Evolutionary conservation across 139 green algal species (phyloP), one percentile per base, ranked within the genome.

Genomic region (Eudorina sp.): DNA sequence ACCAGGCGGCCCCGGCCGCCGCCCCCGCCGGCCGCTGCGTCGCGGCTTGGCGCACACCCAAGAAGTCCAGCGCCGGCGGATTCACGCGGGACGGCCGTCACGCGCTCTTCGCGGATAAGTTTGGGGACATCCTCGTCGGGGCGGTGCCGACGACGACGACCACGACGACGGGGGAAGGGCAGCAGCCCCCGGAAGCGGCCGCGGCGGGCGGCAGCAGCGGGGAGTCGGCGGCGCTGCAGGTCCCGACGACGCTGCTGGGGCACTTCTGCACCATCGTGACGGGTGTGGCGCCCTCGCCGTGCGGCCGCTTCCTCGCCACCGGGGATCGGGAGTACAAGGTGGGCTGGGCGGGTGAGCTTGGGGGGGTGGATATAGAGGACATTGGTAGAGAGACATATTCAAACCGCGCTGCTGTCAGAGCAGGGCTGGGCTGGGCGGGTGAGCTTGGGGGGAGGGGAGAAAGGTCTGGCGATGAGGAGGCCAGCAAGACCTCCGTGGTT

Each of bases 251-350:
- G 60, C 89, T 99, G 83, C 86, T 98, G 64, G 96, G 94, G 0
- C 96, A 98, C 90, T 95, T 96, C 40, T 96, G 95, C 91, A 95
- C 93, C 83, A 96, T 97, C 72, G 88, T 98, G 36, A 97, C 95
- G 7, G 92, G 88, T 16, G 55, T 99, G 13, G 66, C 89, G 0
- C 72, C 95, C 13, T 94, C 92, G 4, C 90, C 85, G 3, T 90
- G 89, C 69, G 91, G 94, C 66, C 83, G 89, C 34, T 83, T 89
- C n/a, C 36, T 98, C 25, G 95, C 92, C 13, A 98, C 89, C 34
- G 91, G 91, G n/a, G 96, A 98, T 80, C 84, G 94, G 55, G 96
- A 98, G 60, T 72, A 82, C 78, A 97, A 97, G 76, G 93, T 97
- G 27, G 78, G 96, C n/a, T n/a, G n/a, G n/a, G n/a, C n/a, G n/a